Evolutionary conservation across 2,329 filamentous ascomycete species (phyloP).

Genomic region (Torrubiella hemipterigena): DNA sequence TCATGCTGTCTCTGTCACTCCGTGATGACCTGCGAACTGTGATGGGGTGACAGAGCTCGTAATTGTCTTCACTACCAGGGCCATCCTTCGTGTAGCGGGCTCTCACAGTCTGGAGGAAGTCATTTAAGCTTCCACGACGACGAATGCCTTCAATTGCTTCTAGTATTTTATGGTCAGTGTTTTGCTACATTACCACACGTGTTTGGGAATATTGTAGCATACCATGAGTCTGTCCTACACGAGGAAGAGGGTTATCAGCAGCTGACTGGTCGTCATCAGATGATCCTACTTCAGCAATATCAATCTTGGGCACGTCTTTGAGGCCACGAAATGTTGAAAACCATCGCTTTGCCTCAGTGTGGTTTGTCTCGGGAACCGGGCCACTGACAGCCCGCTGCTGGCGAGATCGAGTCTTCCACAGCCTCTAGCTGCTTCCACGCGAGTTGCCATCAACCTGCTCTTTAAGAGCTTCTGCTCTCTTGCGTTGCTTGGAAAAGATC

Average conservation of each 20-base stretch:
- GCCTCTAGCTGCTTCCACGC: slow-evolving; percentile 14
- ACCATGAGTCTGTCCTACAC: background rate
- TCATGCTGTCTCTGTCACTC: background rate
- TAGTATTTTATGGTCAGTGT: slow-evolving; percentile 2
- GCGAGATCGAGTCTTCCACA: slow-evolving; percentile 13
- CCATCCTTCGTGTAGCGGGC: slow-evolving; percentile 14
- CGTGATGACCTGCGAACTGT: background rate
- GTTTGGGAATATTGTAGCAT: background rate
- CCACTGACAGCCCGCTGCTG: slow-evolving; percentile 5
- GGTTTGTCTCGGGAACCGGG: slow-evolving; percentile 2
- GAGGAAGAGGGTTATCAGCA: background rate
- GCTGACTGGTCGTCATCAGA: background rate
- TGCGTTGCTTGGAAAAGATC: slow-evolving; percentile 5
- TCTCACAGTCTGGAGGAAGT: slow-evolving; percentile 16
- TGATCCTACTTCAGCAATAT: too few relatives aligned
- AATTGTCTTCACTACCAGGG: slow-evolving; percentile 1
- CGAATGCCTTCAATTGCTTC: too few relatives aligned
- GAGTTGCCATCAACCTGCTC: slow-evolving; percentile 3
- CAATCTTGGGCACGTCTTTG: slow-evolving; percentile 1
- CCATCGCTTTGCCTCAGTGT: slow-evolving; percentile 8
- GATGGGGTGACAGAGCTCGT: slow-evolving; percentile 1
- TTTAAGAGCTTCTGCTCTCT: slow-evolving; percentile 3
- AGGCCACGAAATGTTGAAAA: slow-evolving; percentile 9
- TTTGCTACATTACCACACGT: background rate
- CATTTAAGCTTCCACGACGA: slow-evolving; percentile 16